Evolutionary conservation across 768 basidiomycete genomes (phyloP), one percentile per base, ranked within the genome.

Genomic region (Russula foetens): DNA sequence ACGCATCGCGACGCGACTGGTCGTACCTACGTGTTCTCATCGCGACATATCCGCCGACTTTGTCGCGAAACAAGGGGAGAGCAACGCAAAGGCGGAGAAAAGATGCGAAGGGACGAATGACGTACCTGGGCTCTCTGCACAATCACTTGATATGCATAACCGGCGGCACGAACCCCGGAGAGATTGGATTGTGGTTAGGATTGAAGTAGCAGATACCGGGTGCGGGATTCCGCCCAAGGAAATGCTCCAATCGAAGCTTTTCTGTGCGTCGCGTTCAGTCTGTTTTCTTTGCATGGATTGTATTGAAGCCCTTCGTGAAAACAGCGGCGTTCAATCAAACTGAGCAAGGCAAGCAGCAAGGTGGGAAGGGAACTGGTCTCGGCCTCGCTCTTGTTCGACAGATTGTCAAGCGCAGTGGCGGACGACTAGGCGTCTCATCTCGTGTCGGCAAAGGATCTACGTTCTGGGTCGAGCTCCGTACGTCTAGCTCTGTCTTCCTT

Each of bases 401-500:
- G 65, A 82, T 82, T 60, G 78, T 82, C 51, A 79, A 78, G 65
- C 72, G 79, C 15, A 76, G 74, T 39, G 74, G 76, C 21, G 81
- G 81, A 8, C 73, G 81, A 50, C 67, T 82, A 7, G 81, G 75
- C 26, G 73, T 68, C 35, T 61, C 60, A 41, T 71, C 67, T 21
- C 70, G 84, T 69, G 73, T 81, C 1, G 80, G 81, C 8, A 76
- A 81, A 66, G 93, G 93, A 17, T 90, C 86, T 38, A 91, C 86
- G 39, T 95, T 94, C 75, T 94, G 92, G 92, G 86, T 91, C 9
- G 90, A 91, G 70, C 71, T 91, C 38, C 86, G 76, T 80, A 68
- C 63, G 78, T 74, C 6, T 9, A n/a, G 53, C 48, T 56, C 53
- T 53, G 49, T 57, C 38, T 24, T 26, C 33, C 29, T 23, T 15